Conservation (phyloP, 208 protist species). For the Acanthamoeba divionensis region DNA sequence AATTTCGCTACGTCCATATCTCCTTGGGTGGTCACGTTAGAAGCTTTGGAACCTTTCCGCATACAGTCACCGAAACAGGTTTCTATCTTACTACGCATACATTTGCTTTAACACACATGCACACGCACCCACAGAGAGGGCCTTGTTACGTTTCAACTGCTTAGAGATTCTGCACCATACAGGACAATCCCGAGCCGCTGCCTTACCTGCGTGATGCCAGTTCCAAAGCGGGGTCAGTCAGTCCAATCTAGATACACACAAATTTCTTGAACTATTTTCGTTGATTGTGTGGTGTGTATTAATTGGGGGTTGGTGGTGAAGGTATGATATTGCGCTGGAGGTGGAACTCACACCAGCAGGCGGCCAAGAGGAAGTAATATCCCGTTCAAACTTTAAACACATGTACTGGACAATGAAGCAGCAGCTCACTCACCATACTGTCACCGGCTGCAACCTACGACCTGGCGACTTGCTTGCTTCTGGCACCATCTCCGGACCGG, state of each 20-base stretch:
- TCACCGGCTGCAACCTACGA: constrained; percentile 86
- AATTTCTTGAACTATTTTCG: neutral
- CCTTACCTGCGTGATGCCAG: constrained; percentile 71
- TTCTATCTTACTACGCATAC: no score
- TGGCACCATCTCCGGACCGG: constrained; percentile 83
- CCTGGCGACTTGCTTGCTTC: constrained; percentile 85
- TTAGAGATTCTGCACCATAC: neutral
- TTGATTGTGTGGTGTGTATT: neutral
- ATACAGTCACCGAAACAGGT: constrained; percentile 49
- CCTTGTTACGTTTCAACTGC: neutral
- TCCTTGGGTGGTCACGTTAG: constrained; percentile 88
- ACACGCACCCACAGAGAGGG: neutral
- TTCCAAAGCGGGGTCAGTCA: neutral
- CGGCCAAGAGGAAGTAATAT: constrained; percentile 51
- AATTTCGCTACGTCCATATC: constrained; percentile 87
- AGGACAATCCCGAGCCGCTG: constrained; percentile 72
- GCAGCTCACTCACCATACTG: constrained; percentile 86
- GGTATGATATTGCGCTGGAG: constrained; percentile 36
- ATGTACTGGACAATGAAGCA: constrained; percentile 88
- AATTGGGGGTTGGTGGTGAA: neutral
- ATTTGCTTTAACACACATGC: constrained; percentile 16
- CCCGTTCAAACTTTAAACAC: constrained; percentile 81
- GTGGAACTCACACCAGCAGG: constrained; percentile 49
- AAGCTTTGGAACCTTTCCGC: constrained; percentile 84
- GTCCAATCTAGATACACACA: neutral